Conservation (phyloP, 208 protist species). For the Naegleria fowleri region DNA sequence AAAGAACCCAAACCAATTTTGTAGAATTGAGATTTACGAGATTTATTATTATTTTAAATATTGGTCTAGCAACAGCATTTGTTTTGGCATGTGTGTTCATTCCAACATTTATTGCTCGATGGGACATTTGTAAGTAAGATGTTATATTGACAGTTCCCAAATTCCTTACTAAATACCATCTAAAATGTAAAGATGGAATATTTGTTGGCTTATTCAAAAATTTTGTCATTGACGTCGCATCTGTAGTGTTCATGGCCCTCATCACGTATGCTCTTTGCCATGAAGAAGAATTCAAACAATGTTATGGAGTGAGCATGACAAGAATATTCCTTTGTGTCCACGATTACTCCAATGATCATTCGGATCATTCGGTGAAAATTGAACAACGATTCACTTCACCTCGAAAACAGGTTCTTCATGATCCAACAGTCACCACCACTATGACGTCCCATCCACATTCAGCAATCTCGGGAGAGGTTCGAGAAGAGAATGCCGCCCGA, state of each 20-base stretch:
- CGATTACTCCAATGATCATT: too few species aligned
- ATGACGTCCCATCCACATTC: too few species aligned
- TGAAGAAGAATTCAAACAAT: not conserved
- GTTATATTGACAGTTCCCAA: too few species aligned
- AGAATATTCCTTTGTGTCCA: too few species aligned
- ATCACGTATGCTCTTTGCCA: not conserved
- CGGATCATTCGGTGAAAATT: too few species aligned
- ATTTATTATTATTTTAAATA: not conserved
- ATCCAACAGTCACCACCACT: too few species aligned
- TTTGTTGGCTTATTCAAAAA: not conserved
- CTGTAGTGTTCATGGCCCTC: not conserved
- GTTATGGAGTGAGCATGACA: not conserved
- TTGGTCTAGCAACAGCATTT: not conserved
- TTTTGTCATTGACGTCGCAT: not conserved
- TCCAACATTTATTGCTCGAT: not conserved
- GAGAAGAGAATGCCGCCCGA: too few species aligned
- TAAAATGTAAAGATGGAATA: not conserved
- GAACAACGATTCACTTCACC: too few species aligned
- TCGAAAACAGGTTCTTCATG: too few species aligned
- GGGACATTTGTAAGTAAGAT: not conserved
- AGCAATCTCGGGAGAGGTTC: too few species aligned
- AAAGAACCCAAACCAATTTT: not conserved
- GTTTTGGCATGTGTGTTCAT: not conserved
- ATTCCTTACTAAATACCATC: too few species aligned
- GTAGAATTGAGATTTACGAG: not conserved